Conservation (phyloP, 225 moss, liverwort and hornwort genomes). For the Marchantia polymorpha region DNA sequence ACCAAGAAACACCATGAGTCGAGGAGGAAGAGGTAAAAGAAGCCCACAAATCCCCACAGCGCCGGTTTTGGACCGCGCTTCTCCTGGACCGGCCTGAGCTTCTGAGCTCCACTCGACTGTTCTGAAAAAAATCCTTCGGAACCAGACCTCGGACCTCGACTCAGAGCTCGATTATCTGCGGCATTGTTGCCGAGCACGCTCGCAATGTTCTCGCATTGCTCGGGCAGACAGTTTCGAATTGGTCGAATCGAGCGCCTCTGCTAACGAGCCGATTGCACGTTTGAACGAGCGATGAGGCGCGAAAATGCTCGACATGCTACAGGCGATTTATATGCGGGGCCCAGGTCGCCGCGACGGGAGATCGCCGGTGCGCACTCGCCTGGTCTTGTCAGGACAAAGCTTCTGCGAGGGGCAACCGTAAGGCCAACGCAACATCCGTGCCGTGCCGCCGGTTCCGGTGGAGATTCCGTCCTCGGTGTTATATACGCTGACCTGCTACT, state of each 20-base stretch:
- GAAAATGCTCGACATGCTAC: neutral
- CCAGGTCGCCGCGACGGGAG: neutral
- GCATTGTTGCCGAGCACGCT: neutral
- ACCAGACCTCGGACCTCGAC: neutral
- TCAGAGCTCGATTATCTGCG: neutral
- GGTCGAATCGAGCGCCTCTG: too few species aligned
- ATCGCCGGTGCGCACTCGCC: neutral
- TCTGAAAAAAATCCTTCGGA: neutral
- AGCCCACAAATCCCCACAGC: too few species aligned
- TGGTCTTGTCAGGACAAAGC: constrained; percentile 10
- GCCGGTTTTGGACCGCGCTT: too few species aligned
- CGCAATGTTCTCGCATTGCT: neutral
- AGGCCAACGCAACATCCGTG: neutral
- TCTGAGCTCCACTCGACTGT: neutral
- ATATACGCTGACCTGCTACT: neutral
- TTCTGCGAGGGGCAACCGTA: constrained; percentile 7
- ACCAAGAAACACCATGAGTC: neutral
- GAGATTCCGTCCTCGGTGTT: neutral
- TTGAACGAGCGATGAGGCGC: constrained; percentile 22
- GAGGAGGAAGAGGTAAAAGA: too few species aligned
- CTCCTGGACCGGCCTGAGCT: too few species aligned
- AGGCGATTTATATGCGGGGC: neutral
- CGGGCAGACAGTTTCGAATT: too few species aligned
- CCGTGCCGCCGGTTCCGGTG: neutral
- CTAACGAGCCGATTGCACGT: neutral